Evolutionary conservation across 2,329 filamentous ascomycete genomes (phyloP), one percentile per base, ranked within the genome.

Genomic region (Pestalotiopsis sp.): DNA sequence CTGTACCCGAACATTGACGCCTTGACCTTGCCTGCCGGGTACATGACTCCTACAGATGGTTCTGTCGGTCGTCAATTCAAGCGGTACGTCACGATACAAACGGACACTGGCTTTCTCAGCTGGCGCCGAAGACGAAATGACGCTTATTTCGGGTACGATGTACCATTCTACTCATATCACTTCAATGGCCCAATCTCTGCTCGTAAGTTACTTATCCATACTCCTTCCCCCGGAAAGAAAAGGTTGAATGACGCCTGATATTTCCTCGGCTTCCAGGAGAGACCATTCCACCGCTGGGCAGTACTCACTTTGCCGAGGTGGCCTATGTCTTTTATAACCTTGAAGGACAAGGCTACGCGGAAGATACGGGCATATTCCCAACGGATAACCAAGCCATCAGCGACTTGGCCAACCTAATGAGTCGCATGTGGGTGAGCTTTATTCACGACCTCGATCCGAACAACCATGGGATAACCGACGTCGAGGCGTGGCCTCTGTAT

Each of bases 171-270:
- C 41, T 49, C 41, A 14, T 49, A n/a, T 49, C 41, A 49, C 14
- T 49, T 49, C n/a, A n/a, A 49, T n/a, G 41, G 41, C n/a, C 41
- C 41, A 2, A 49, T 49, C 2, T 49, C 41, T n/a, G 41, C 41
- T 49, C 14, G 14, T 49, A 6, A 5, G 14, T 5, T 2, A n/a
- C 7, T 1, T 6, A 0, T 4, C n/a, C 14, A 14, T 1, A 1
- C 2, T n/a, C 41, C 2, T 4, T 7, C 1, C 1, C 4, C 14
- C 2, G 0, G 13, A 14, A n/a, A 49, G 1, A 1, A 1, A 2
- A 5, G 3, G 2, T 49, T 4, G 0, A 49, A 4, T 49, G n/a
- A n/a, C n/a, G 1, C 13, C 4, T 5, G 14, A 14, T 14, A 0
- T 14, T 49, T 49, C 41, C 2, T 14, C 3, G n/a, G 13, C 41